Evolutionary conservation across 169 alveolate species (phyloP), one percentile per base, ranked within the genome.

Genomic region (Babesia ovis): DNA sequence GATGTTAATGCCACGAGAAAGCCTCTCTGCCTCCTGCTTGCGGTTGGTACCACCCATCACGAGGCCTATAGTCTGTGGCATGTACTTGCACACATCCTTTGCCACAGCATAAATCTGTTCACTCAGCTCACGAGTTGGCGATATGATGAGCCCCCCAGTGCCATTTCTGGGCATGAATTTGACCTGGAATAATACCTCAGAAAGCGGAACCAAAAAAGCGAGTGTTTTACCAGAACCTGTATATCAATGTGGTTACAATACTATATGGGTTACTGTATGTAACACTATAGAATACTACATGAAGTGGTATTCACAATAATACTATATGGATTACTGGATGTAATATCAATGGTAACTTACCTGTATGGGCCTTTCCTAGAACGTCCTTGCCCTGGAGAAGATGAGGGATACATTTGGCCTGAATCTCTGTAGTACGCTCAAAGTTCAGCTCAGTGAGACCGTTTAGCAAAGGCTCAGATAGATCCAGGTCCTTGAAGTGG

Each of bases 31-130:
- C 86, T 98, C 99, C 55, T 94, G 91, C 71, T 92, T 93, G 68
- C 98, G 92, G 84, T 97, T 97, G 50, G 98, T 96, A 23, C 99
- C 99, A 18, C 99, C 99, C 87, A 97, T 96, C n/a, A 97, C 94
- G 32, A 97, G 92, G 4, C 99, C 99, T 50, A 94, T 95, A 22
- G 99, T 96, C 84, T 97, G 99, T 41, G 97, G 95, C 80, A 95
- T 92, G 82, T 93, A 93, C 73, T 86, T 92, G 42, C 97, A 77
- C 53, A 97, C 86, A 59, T 96, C 98, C 70, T 94, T 92, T 8
- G 98, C 97, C 29, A 97, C 99, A 68, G 97, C 98, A 73, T 89
- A 98, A 53, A 96, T 98, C 88, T 98, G 98, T 71, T 95, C 86
- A 42, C 99, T 98, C 67, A 97, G 91, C 90, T 97, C 99, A 64